A percentile compares a stretch with the other conserved stretches of the same genome.
These are phyloP conservation scores for Cytospora mali DNA, from an alignment of 2,329 filamentous ascomycete genomes.

Conservation along the genomic window DNA sequence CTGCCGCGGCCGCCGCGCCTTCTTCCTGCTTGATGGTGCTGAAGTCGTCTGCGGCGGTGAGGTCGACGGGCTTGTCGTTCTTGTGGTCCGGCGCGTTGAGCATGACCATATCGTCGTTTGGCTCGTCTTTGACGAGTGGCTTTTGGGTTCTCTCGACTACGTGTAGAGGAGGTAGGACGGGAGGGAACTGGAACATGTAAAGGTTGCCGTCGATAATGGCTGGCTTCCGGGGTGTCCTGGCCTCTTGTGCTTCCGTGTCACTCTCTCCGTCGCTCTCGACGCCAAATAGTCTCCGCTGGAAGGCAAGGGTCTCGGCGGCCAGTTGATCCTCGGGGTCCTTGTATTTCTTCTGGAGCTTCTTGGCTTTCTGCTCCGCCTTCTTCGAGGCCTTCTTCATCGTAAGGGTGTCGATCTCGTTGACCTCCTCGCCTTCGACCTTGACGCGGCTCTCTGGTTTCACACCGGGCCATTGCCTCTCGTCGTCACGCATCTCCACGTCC, in stretches of 20 bases:
- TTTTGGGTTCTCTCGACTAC: constrained; percentile 29
- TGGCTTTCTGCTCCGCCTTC: constrained; percentile 29
- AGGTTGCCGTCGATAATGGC: constrained; percentile 53
- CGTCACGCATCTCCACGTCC: constrained; percentile 35
- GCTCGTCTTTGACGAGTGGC: constrained; percentile 46
- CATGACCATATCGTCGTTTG: constrained; percentile 42
- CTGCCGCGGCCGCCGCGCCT: constrained; percentile 36
- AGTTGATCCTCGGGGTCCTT: constrained; percentile 37
- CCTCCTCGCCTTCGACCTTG: constrained; percentile 50
- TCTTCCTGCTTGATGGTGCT: constrained; percentile 34
- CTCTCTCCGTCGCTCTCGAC: constrained; percentile 29
- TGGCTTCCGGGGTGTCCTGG: constrained; percentile 28
- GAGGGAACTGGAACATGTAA: constrained; percentile 68
- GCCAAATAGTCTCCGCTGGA: constrained; percentile 37
- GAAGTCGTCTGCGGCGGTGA: constrained; percentile 41
- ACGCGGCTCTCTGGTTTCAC: constrained; percentile 39
- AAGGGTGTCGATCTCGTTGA: constrained; percentile 44
- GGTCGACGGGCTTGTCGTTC: constrained; percentile 42
- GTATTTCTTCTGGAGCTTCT: constrained; percentile 31
- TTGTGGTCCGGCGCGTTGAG: constrained; percentile 38
- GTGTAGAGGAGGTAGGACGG: constrained; percentile 60
- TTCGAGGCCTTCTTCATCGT: constrained; percentile 32
- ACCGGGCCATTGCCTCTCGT: constrained; percentile 48
- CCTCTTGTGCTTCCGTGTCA: constrained; percentile 15
- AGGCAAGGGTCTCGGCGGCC: constrained; percentile 38